Evolutionary conservation across 2,329 filamentous ascomycete species (phyloP).

Genomic region (Fusarium aywerte): DNA sequence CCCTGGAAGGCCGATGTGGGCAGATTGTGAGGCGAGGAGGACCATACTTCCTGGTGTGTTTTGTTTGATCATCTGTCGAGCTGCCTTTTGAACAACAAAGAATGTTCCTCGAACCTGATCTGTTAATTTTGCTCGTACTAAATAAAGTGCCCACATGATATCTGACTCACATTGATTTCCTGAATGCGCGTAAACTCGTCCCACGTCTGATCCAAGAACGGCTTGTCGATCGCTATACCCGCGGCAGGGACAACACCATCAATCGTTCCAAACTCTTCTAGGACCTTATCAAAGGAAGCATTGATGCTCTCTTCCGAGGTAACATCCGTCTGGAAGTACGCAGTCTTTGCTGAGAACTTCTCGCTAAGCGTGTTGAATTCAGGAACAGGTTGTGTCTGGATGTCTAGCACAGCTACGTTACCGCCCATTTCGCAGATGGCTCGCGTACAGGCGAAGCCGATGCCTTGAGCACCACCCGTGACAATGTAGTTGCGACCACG

Average conservation of each 20-base stretch:
- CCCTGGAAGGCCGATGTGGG: constrained; percentile 38
- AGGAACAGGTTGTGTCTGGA: constrained; percentile 47
- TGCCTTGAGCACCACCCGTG: constrained; percentile 55
- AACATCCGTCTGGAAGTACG: constrained; percentile 50
- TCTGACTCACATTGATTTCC: constrained; percentile 55
- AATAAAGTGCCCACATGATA: too few species aligned
- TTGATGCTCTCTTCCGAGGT: constrained; percentile 47
- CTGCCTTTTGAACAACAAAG: constrained; percentile 53
- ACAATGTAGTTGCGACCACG: constrained; percentile 51
- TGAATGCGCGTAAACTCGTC: constrained; percentile 55
- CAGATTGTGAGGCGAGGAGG: constrained; percentile 40
- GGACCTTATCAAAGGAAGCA: constrained; percentile 38
- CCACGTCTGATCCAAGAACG: constrained; percentile 57
- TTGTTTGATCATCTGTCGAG: constrained; percentile 55
- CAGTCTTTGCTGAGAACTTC: constrained; percentile 41
- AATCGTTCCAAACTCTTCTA: constrained; percentile 44
- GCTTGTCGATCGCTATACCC: constrained; percentile 57
- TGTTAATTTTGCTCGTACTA: too few species aligned
- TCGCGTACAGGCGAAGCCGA: constrained; percentile 52
- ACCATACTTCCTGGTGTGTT: constrained; percentile 54
- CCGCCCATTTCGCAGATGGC: constrained; percentile 56
- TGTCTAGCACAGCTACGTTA: constrained; percentile 53
- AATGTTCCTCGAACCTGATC: constrained; percentile 55
- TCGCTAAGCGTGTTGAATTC: constrained; percentile 44
- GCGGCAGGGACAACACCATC: constrained; percentile 51